Evolutionary conservation across 768 basidiomycete species (phyloP), one percentile per base, ranked within the genome.

Genomic region (Hortiboletus flavorubellus): DNA sequence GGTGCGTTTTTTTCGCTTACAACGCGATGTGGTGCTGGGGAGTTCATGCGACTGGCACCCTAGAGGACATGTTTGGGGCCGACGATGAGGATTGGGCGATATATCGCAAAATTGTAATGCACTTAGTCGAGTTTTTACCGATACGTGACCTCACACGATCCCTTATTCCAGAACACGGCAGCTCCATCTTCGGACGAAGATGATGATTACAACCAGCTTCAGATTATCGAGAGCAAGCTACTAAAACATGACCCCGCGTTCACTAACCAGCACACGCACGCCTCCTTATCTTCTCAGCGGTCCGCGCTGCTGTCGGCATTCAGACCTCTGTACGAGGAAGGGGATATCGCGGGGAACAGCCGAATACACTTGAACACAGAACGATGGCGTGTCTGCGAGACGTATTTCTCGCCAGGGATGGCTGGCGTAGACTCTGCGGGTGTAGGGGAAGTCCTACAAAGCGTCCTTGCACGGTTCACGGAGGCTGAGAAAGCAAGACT

Each of bases 11-110:
- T 26, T 26, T 57, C 16, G 0, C 9, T 7, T 12, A n/a, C 69
- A 4, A 49, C 33, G 5, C 23, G 12, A 23, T 45, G 12, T 23
- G 40, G 9, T 29, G 49, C 21, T 12, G 23, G 12, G 18, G 23
- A 49, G 40, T 30, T 58, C 29, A 63, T 59, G 12, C 51, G 38
- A n/a, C 33, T 16, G 33, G n/a, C 8, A 11, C 21, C 12, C 38
- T 50, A 89, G 95, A 98, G 76, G 95, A 98, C 62, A 86, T 78
- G 74, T 99, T 98, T 66, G 94, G 96, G 4, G 87, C 86, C 16
- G 87, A 96, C 60, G 95, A 98, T 66, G 93, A 89, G 8, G 96
- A 98, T 67, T 98, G 96, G 95, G 87, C 88, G 0, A 93, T 98
- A 55, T 98, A 98, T 68, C 91, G 96, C 60, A 94, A 98, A 73